These are phyloP conservation scores for Austroboletus novae-zelandiae DNA, from an alignment of 1,284 basidiomycete genomes.

Conservation along the genomic window DNA sequence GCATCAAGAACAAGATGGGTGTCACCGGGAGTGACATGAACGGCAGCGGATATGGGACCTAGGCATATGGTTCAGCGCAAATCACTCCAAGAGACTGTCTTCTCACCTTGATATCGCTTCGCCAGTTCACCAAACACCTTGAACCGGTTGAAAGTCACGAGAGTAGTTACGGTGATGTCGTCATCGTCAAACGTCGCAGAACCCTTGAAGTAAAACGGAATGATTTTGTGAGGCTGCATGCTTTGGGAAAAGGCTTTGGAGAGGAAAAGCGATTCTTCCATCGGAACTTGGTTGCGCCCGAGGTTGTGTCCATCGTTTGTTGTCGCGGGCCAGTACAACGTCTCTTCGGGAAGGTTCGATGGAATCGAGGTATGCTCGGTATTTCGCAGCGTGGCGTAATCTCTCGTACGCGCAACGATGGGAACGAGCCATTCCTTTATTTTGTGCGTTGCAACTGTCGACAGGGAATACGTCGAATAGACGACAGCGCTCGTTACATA, in stretches of 20 bases:
- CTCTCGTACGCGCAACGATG: background rate
- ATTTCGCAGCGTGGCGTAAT: background rate
- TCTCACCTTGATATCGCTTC: constrained; percentile 65
- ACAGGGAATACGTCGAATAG: constrained; percentile 35
- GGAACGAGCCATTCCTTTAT: constrained; percentile 12
- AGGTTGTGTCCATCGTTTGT: constrained; percentile 11
- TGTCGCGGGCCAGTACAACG: constrained; percentile 18
- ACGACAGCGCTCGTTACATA: constrained; percentile 34
- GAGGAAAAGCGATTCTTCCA: constrained; percentile 48
- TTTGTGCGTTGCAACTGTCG: constrained; percentile 19
- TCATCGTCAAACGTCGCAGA: constrained; percentile 45
- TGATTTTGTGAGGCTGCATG: constrained; percentile 68
- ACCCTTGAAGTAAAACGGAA: constrained; percentile 79
- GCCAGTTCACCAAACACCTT: constrained; percentile 68
- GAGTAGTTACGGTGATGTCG: constrained; percentile 81
- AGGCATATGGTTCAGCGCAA: background rate
- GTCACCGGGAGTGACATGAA: constrained; percentile 57
- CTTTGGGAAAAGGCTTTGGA: constrained; percentile 68
- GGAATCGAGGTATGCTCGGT: constrained; percentile 1
- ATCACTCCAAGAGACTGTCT: background rate
- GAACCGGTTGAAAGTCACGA: constrained; percentile 79
- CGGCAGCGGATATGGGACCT: constrained; percentile 82
- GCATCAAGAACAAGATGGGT: constrained; percentile 41
- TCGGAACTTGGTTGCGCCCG: constrained; percentile 22
- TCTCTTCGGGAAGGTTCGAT: constrained; percentile 11